A percentile compares a stretch with the other conserved stretches of the same genome.
phyloP scores from a whole-genome alignment of 2,329 filamentous ascomycete genomes.

The Ophiocordyceps polyrhachis-furcata region DNA sequence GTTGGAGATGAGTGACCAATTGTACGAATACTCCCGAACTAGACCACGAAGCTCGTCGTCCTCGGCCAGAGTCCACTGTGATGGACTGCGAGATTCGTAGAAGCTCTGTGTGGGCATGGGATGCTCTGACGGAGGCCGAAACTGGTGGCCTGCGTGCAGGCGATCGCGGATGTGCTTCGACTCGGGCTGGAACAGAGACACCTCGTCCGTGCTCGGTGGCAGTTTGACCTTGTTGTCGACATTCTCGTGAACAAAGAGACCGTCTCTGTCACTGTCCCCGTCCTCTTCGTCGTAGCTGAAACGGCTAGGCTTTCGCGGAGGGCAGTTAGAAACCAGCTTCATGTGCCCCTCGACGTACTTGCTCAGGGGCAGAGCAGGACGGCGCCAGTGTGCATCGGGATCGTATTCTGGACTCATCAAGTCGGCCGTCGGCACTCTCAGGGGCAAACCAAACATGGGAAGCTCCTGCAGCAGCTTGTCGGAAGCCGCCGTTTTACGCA shows the following conservation, averaged over 20 bases:
- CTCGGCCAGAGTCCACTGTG: conserved; percentile 79
- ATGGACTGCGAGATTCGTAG: conserved; percentile 71
- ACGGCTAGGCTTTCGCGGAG: conserved; percentile 60
- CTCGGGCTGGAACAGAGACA: conserved; percentile 76
- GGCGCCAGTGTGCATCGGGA: conserved; percentile 55
- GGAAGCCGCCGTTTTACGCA: conserved; percentile 54
- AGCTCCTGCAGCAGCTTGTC: conserved; percentile 66
- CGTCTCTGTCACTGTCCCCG: conserved; percentile 31
- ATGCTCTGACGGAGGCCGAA: conserved; percentile 80
- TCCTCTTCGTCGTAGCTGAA: conserved; percentile 49
- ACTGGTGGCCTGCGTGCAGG: conserved; percentile 78
- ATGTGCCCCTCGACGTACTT: conserved; percentile 75
- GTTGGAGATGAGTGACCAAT: conserved; percentile 87
- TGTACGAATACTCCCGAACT: conserved; percentile 88
- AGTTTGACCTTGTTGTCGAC: conserved; percentile 28
- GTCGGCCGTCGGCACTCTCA: conserved; percentile 39
- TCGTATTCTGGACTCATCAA: conserved; percentile 37
- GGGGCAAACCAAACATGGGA: conserved; percentile 54
- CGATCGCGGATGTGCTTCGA: conserved; percentile 81
- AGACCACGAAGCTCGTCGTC: conserved; percentile 75
- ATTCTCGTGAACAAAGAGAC: conserved; percentile 37
- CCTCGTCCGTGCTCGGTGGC: conserved; percentile 51
- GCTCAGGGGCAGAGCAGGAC: conserved; percentile 64
- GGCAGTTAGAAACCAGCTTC: conserved; percentile 44
- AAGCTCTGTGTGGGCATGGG: conserved; percentile 80